Conservation (phyloP, 306 rosid species). For the Vigna angularis region DNA sequence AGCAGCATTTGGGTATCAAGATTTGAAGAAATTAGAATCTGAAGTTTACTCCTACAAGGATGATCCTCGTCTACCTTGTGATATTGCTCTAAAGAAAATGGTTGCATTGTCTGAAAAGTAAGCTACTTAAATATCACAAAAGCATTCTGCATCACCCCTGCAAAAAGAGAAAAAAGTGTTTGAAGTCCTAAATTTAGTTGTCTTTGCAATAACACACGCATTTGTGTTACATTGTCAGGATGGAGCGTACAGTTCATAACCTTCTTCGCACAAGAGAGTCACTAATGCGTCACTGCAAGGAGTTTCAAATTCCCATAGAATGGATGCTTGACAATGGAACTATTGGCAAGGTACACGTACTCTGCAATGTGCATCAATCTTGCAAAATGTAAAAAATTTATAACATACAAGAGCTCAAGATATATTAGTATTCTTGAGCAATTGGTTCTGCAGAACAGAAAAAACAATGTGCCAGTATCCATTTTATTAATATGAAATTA, state of each 20-base stretch:
- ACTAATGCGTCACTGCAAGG: conserved; percentile 83
- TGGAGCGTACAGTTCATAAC: conserved; percentile 89
- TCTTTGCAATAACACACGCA: not conserved
- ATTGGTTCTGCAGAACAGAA: not conserved
- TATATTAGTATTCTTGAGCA: not conserved
- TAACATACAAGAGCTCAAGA: not conserved
- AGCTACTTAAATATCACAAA: conserved; percentile 36
- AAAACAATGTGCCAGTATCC: not conserved
- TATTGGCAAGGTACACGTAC: conserved; percentile 73
- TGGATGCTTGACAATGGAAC: conserved; percentile 98
- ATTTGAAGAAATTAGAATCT: conserved; percentile 80
- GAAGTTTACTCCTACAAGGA: conserved; percentile 91
- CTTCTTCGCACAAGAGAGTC: conserved; percentile 88
- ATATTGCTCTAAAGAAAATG: conserved; percentile 87
- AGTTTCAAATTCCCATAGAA: conserved; percentile 80
- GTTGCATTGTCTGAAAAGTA: conserved; percentile 91
- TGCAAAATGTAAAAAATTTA: conserved; percentile 9
- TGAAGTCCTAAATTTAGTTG: not conserved
- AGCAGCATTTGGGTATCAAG: conserved; percentile 91
- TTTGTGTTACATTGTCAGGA: conserved; percentile 54
- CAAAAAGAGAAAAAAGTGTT: not conserved
- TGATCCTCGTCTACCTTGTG: conserved; percentile 75
- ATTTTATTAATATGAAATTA: not conserved
- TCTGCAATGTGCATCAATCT: not conserved
- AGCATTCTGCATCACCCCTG: not conserved